Percentiles rank a stretch among this genome's conserved stretches.
These are phyloP conservation scores for Rhypophila decipiens DNA, from an alignment of 495 filamentous ascomycete species.

Conservation along the genomic window DNA sequence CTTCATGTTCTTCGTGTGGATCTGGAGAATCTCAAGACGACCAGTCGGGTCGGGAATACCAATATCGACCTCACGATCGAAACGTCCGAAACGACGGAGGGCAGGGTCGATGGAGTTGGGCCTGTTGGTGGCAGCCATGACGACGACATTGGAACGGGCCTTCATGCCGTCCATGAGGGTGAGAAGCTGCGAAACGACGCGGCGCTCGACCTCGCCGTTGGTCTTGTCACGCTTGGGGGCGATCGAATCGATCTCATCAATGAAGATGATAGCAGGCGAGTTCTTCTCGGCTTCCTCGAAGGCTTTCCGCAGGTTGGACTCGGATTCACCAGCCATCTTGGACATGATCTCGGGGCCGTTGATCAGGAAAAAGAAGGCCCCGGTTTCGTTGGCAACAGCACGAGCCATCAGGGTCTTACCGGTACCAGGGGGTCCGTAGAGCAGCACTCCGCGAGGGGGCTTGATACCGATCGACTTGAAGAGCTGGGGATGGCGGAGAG, in stretches of 20 bases:
- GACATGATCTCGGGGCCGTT: conserved; percentile 99
- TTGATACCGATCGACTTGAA: conserved; percentile 99
- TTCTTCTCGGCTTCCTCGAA: conserved; percentile 99
- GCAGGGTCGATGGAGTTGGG: conserved; percentile 98
- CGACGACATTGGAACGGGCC: conserved; percentile 93
- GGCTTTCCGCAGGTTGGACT: conserved; percentile 93
- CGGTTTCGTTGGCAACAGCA: conserved; percentile 97
- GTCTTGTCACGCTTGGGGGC: conserved; percentile 99
- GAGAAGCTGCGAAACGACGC: conserved; percentile 94
- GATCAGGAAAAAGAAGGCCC: conserved; percentile 98
- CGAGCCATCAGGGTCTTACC: conserved; percentile 99
- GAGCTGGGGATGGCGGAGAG: conserved; percentile 90
- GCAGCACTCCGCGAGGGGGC: conserved; percentile 94
- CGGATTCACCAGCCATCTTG: conserved; percentile 98
- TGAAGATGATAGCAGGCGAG: conserved; percentile 98
- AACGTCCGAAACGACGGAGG: conserved; percentile 93
- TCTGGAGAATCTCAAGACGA: conserved; percentile 96
- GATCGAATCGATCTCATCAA: conserved; percentile 98
- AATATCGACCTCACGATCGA: conserved; percentile 97
- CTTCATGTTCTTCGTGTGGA: conserved; percentile 99
- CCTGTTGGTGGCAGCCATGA: conserved; percentile 97
- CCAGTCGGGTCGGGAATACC: conserved; percentile 97
- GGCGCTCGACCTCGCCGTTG: conserved; percentile 96
- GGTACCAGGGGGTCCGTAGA: conserved; percentile 96
- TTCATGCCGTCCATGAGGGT: conserved; percentile 99